Conservation (phyloP, 495 filamentous ascomycete genomes). For the Schizothecium vesticola region DNA sequence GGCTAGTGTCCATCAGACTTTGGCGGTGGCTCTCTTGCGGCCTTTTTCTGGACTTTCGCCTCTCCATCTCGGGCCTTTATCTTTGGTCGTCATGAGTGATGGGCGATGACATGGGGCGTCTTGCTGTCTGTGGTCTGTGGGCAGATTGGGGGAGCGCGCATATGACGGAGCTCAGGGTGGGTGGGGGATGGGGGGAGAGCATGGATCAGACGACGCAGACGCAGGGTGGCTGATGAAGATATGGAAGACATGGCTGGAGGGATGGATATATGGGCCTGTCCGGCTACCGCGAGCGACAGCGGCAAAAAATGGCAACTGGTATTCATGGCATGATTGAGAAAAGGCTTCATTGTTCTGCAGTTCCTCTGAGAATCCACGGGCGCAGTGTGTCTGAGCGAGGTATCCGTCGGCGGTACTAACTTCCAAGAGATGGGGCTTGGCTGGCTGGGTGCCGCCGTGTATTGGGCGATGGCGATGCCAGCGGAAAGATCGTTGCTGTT, state of each 20-base stretch:
- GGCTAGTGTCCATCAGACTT: slow-evolving; percentile 35
- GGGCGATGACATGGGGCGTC: slow-evolving; percentile 41
- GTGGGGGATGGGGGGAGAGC: not conserved
- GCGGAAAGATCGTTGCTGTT: not conserved
- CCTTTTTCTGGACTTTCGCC: slow-evolving; percentile 23
- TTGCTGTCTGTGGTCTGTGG: slow-evolving; percentile 15
- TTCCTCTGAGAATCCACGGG: slow-evolving; percentile 6
- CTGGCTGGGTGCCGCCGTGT: not conserved
- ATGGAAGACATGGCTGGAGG: slow-evolving; percentile 16
- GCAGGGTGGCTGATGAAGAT: slow-evolving; percentile 12
- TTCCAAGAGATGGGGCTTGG: not conserved
- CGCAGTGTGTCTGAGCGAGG: slow-evolving; percentile 1
- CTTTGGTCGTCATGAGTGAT: slow-evolving; percentile 25
- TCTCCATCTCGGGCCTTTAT: slow-evolving; percentile 28
- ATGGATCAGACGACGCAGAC: slow-evolving; percentile 10
- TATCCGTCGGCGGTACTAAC: not conserved
- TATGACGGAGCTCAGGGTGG: not conserved
- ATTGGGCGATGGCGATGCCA: not conserved
- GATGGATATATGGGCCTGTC: slow-evolving; percentile 21
- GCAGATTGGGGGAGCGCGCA: not conserved
- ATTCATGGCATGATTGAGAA: slow-evolving; percentile 21
- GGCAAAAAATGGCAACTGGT: slow-evolving; percentile 18
- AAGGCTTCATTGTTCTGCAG: slow-evolving; percentile 18
- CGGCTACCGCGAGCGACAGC: slow-evolving; percentile 16
- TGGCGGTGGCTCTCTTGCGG: not conserved